Evolutionary conservation across 2,329 filamentous ascomycete genomes (phyloP).

Genomic region (Colletotrichum salicis): DNA sequence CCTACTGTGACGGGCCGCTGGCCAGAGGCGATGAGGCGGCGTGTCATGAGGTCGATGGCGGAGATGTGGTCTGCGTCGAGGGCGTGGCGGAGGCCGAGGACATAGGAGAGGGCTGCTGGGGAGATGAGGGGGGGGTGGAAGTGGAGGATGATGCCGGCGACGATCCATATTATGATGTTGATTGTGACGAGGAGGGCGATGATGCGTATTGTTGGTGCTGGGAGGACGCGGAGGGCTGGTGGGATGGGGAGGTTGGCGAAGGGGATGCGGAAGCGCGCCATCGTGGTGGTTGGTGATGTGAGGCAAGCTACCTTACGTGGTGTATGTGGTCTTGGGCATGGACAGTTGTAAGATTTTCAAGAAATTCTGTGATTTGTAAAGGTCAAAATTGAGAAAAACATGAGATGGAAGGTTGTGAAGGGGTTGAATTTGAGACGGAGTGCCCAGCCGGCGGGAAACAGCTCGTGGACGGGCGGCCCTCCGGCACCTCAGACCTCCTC

Average conservation of each 20-base stretch:
- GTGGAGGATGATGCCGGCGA: conserved; percentile 62
- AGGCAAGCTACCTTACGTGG: not conserved
- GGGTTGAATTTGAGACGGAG: not conserved
- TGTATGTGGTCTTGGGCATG: not conserved
- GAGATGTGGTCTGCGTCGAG: conserved; percentile 91
- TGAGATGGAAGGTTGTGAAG: not conserved
- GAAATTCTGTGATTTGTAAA: too few relatives aligned
- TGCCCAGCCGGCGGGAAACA: conserved; percentile 16
- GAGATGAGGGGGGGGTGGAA: conserved; percentile 74
- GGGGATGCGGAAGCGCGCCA: conserved; percentile 34
- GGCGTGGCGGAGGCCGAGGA: conserved; percentile 91
- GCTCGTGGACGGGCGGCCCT: conserved; percentile 12
- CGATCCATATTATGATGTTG: conserved; percentile 67
- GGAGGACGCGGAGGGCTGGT: conserved; percentile 42
- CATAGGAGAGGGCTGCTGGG: conserved; percentile 86
- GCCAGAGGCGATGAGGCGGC: conserved; percentile 85
- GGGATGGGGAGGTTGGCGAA: conserved; percentile 40
- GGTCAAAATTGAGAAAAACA: not conserved
- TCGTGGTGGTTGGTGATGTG: not conserved
- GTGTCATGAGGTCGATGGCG: conserved; percentile 95
- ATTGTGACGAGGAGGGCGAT: conserved; percentile 61
- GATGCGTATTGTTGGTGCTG: conserved; percentile 53
- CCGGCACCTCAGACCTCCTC: not conserved
- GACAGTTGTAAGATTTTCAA: not conserved
- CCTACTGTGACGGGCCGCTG: conserved; percentile 91